Base-by-base conservation (phyloP, 1,139 yeast species). In the Meyerozyma smithsonii region DNA sequence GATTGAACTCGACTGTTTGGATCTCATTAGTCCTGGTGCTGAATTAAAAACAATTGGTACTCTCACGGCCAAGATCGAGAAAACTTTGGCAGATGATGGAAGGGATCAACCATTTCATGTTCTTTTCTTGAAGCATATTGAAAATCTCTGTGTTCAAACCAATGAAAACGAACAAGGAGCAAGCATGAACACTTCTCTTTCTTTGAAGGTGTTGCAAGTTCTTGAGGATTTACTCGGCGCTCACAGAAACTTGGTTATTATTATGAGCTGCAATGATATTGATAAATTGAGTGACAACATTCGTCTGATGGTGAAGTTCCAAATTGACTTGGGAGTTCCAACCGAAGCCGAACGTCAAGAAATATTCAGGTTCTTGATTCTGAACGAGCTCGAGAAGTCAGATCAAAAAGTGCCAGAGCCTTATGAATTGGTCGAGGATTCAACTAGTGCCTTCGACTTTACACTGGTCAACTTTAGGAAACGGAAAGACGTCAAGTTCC, bases 1-100 rank as follows among this genome's bases (percentile, higher is more conserved):
- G 11, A 65, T 84, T 34, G 86, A 79, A 39, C 61, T 92, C 12
- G 95, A 89, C 50, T 81, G 89, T 34, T 73, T 78, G 49, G 79
- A 72, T 20, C 58, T 76, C n/a, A 61, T 81, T 7, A 74, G 77
- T 43, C 76, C 80, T 1, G 89, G 90, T 1, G 79, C 86, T 25
- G 95, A 87, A 44, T 65, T 81, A 36, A 89, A 88, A 55, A 85
- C 94, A 0, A 67, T 92, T 24, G 98, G 96, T 0, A 63, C 77
- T 2, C 64, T 92, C 12, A 66, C 78, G 39, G 97, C 96, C 1
- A 79, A 83, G 50, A 68, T 88, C 7, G 97, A 89, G 47, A 72
- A 81, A 35, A 50, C 64, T 10, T 50, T 68, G 35, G 52, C 54
- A 15, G 53, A 55, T 4, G 28, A 15, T 38, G 45, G 46, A 14